Evolutionary conservation across 257 asterid species (phyloP), one percentile per base, ranked within the genome.

Genomic region (Capsicum pubescens): DNA sequence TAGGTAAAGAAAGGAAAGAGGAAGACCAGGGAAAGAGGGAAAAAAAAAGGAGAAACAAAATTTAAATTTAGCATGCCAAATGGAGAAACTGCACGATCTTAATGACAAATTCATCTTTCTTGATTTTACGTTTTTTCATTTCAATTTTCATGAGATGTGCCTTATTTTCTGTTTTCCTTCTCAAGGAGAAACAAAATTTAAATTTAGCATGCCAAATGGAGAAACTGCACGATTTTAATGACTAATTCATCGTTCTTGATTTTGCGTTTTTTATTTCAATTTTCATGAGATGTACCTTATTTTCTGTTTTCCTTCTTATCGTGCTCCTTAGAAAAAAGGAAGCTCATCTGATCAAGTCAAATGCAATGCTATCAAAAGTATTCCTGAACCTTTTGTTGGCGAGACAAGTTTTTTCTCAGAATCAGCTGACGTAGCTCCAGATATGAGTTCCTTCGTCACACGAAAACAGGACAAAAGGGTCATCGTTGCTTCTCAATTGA

Each of bases 341-440:
- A 84, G 58, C 77, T 78, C 76, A 48, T 83, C 67, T 39, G 80
- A 86, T 80, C 87, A 88, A 71, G 72, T 74, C 84, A 84, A 78
- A 84, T 76, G 81, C 87, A 82, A 54, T 39, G 57, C 64, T 57
- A 9, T 36, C 68, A 69, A 55, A 85, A 56, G 61, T 85, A 90
- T 93, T 64, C 91, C 91, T 36, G 44, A 81, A 76, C 93, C 94
- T 87, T 92, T 92, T 86, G 88, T 84, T 84, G 89, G 89, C 42
- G 94, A 91, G 91, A 92, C 96, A 77, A 94, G 97, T 87, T 93
- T 88, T 89, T 88, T 94, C 66, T 92, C 97, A 71, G 98, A 94
- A 87, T 93, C 98, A 71, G 97, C 90, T 46, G 90, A 84, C 87
- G 82, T 87, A 80, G 94, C 94, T 83, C 90, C 92, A 84, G 94